phyloP scores from a whole-genome alignment of 352 stramenopile species.

The Pythium rhizo-oryzae region DNA sequence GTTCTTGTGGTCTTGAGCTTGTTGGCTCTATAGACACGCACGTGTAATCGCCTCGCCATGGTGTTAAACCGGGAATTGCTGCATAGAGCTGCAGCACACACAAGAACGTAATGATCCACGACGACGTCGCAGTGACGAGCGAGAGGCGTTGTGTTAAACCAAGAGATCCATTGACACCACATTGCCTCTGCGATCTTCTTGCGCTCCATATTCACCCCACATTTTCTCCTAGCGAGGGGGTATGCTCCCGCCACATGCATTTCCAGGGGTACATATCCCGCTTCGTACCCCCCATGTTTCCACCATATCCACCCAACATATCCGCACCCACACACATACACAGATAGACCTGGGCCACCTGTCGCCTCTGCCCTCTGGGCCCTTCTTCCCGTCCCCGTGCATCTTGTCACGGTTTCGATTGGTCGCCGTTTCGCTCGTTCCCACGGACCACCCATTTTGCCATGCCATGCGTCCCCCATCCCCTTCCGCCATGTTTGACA shows the following conservation, averaged over 20 bases:
- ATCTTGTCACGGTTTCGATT: constrained; percentile 2
- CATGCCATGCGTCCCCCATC: too few species aligned
- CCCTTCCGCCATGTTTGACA: background rate
- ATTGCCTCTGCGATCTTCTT: too few species aligned
- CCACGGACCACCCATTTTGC: too few species aligned
- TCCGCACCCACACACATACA: too few species aligned
- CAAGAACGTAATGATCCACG: too few species aligned
- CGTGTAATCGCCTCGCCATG: background rate
- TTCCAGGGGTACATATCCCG: background rate
- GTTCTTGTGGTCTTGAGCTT: too few species aligned
- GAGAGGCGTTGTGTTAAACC: background rate
- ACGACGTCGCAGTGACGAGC: background rate
- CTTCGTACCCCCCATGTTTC: too few species aligned
- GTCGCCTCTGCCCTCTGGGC: too few species aligned
- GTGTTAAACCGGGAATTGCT: constrained; percentile 7
- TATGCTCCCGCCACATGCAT: background rate
- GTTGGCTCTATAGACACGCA: constrained; percentile 19
- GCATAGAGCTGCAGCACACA: constrained; percentile 13
- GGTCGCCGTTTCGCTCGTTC: background rate
- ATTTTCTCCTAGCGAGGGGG: background rate
- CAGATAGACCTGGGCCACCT: too few species aligned
- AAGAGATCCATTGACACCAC: background rate
- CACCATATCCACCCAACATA: too few species aligned
- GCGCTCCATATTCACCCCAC: constrained; percentile 2
- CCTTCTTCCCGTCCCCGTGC: too few species aligned